A percentile compares a stretch with the other conserved stretches of the same genome.
phyloP scores from a whole-genome alignment of 345 rosid species.

The Geranium brycei region DNA sequence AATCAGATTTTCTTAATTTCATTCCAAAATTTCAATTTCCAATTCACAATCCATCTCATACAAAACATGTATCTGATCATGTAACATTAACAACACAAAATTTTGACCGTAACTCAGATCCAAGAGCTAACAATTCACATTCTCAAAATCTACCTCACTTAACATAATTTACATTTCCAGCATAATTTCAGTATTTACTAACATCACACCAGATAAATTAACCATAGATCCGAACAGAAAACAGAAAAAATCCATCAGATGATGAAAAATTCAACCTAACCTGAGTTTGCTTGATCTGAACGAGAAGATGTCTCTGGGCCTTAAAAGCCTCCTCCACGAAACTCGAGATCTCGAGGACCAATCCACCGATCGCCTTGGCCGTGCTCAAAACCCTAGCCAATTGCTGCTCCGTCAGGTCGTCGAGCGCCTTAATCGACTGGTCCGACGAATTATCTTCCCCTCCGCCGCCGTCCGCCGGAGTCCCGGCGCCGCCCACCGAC shows the following conservation, averaged over 20 bases:
- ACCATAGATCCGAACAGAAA: too few species aligned
- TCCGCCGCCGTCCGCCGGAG: constrained; percentile 13
- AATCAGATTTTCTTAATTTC: background rate
- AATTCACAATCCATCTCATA: background rate
- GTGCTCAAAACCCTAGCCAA: constrained; percentile 44
- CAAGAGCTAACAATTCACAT: too few species aligned
- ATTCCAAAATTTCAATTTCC: background rate
- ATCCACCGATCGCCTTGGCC: constrained; percentile 88
- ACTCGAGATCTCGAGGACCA: constrained; percentile 60
- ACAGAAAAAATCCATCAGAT: background rate
- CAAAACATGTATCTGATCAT: background rate
- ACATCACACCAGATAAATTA: too few species aligned
- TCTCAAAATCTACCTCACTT: background rate
- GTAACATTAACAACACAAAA: background rate
- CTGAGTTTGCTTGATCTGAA: constrained; percentile 58
- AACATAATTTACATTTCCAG: too few species aligned
- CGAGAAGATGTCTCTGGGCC: constrained; percentile 53
- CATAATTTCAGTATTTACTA: too few species aligned
- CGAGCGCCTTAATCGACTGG: constrained; percentile 72
- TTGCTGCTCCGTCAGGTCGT: constrained; percentile 45
- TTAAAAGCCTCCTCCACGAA: constrained; percentile 52
- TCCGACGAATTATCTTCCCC: constrained; percentile 27
- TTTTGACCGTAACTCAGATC: background rate
- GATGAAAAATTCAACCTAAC: constrained; percentile 13
- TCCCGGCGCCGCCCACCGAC: constrained; percentile 18